Evolutionary conservation across 768 basidiomycete genomes (phyloP), one percentile per base, ranked within the genome.

Genomic region (Pulveroboletus sp.): DNA sequence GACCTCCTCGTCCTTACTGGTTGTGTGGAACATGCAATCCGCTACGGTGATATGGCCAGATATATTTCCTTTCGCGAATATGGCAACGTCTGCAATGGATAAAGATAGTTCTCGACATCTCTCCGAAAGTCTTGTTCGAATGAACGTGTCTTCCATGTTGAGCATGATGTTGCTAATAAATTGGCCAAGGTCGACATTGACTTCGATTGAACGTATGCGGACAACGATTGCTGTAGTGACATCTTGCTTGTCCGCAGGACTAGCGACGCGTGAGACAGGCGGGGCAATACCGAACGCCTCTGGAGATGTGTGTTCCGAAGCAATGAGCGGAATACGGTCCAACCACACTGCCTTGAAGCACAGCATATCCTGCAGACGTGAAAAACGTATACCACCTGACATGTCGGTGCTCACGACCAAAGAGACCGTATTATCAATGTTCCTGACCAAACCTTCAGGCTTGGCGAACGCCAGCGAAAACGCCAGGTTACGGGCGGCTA

Each of bases 301-400:
- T 41, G 63, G 49, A 8, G 55, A 37, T 11, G 64, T 45, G 35
- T 59, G 30, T 32, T 69, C 75, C 35, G 73, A 66, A 17, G 81
- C 79, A 59, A 93, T 79, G 8, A 88, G 71, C 0, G 91, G 89
- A 26, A 94, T 89, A 33, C 83, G 82, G 61, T 94, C 92, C 40
- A 95, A 66, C 91, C 93, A 95, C 11, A 95, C 90, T 6, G 93
- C 92, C 66, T 94, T 94, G 78, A 95, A 92, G 66, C 90, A 93
- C 17, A 97, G 75, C 46, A 94, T 83, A 62, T 96, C 93, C 67
- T 94, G 93, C 27, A 96, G 69, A 11, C 93, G 82, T 5, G 89
- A 89, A 60, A 97, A 86, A 18, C 85, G 81, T 36, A 94, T 77
- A 6, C 76, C 83, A 0, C 87, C 89, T 4, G 83, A 73, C 47